phyloP scores from a whole-genome alignment of 2,329 filamentous ascomycete species.

The Akanthomyces muscarius region DNA sequence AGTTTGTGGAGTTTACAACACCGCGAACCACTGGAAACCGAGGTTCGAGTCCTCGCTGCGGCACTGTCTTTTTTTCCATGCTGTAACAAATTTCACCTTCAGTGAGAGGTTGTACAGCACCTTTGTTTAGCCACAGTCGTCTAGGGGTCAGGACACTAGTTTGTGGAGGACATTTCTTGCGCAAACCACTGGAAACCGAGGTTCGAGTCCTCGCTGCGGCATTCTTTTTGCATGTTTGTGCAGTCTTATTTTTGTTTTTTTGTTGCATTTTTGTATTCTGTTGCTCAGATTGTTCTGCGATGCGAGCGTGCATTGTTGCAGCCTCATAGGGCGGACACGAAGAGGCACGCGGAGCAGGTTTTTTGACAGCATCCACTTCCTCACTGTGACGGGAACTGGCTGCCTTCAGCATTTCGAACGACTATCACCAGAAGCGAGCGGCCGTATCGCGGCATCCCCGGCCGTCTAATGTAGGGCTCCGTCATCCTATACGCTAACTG shows the following conservation, averaged over 20 bases:
- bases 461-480: background rate
- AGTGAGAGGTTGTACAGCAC: background rate
- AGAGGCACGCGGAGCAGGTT: too few relatives aligned
- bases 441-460: too few relatives aligned
- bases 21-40: slow-evolving; percentile 27
- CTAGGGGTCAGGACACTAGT: slow-evolving; percentile 30
- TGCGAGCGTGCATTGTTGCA: too few relatives aligned
- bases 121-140: slow-evolving; percentile 22
- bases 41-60: slow-evolving; percentile 30
- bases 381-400: background rate
- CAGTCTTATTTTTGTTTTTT: too few relatives aligned
- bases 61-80: slow-evolving; percentile 16
- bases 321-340: too few relatives aligned
- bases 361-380: too few relatives aligned
- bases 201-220: slow-evolving; percentile 30
- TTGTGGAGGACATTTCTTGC: slow-evolving; percentile 23
- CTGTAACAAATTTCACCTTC: background rate
- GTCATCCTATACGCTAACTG: background rate
- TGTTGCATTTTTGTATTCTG: too few relatives aligned
- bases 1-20: slow-evolving; percentile 26
- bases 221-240: background rate
- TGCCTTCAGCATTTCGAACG: background rate
- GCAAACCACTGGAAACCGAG: slow-evolving; percentile 28
- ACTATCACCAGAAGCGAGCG: too few relatives aligned
- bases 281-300: too few relatives aligned